Percentiles rank a stretch among this genome's conserved stretches.
Evolutionary conservation across 805 yeast genomes (phyloP).

Genomic region (Yamadazyma nakazawae): DNA sequence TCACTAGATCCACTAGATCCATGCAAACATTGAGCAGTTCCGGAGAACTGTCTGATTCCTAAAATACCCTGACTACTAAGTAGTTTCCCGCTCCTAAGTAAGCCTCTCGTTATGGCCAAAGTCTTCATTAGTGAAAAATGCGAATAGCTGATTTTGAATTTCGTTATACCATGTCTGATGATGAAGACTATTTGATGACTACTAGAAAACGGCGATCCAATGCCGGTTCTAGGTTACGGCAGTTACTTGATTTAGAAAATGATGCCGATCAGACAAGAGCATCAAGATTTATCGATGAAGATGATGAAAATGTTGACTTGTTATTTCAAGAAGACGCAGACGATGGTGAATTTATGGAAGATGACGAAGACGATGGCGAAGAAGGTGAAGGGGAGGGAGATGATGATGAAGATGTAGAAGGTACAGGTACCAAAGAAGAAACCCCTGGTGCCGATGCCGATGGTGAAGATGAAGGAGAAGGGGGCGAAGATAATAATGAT

Average conservation of each 20-base stretch:
- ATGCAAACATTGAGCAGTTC: constrained; percentile 2
- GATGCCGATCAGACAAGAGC: constrained; percentile 32
- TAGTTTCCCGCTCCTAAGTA: not conserved
- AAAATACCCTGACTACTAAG: not conserved
- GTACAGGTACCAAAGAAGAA: constrained; percentile 20
- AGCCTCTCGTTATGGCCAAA: not conserved
- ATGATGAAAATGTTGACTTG: constrained; percentile 71
- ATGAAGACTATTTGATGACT: constrained; percentile 50
- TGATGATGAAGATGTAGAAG: constrained; percentile 10
- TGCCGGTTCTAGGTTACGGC: constrained; percentile 83
- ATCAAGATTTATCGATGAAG: constrained; percentile 45
- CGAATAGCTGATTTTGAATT: not conserved
- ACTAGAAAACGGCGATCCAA: constrained; percentile 78
- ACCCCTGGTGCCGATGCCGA: constrained; percentile 12
- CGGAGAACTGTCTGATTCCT: not conserved
- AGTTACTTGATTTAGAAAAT: constrained; percentile 69
- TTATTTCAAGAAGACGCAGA: constrained; percentile 56
- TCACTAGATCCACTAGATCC: constrained; percentile 40
- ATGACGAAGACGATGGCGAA: constrained; percentile 20
- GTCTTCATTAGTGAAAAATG: not conserved
- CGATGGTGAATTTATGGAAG: constrained; percentile 29
- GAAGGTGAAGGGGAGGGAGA: constrained; percentile 16
- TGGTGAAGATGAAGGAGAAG: constrained; percentile 19
- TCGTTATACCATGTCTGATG: constrained; percentile 9
- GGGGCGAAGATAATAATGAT: constrained; percentile 8